Base-by-base conservation (phyloP, 441 rosid species). In the Macaranga tanarius region DNA sequence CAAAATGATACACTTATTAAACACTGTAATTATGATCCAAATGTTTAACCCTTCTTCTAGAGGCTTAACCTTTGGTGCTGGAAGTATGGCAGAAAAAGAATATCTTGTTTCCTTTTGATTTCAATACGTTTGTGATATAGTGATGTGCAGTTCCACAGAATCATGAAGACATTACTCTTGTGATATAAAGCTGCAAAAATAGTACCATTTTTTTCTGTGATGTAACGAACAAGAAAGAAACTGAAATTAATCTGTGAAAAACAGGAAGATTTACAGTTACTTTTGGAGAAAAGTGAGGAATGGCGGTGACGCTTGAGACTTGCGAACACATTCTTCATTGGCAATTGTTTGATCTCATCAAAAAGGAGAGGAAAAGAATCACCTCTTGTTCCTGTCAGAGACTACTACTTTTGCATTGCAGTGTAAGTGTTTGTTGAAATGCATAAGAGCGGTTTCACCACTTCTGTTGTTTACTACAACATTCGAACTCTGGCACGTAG, bases 281-380 rank as follows among this genome's bases (percentile, higher is more conserved):
- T 50, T 72, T 72, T 67, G 52, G 85, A 81, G 70, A 84, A 72
- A 62, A 78, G 48, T 12, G 83, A 75, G 66, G 67, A 42, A 65
- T 77, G 92, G 70, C 94, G 88, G 73, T 79, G 90, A 71, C 83
- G 86, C 73, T 82, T 75, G 86, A 90, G 86, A 77, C 67, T 69
- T 52, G 75, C 76, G 67, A 83, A 73, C 67, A 74, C 90, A 86
- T 83, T 86, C 92, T 88, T 90, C 97, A 92, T 89, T 80, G 81
- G 79, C 77, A 72, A 78, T 4, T 73, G 44, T 34, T 28, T 63
- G 56, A 71, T 76, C 26, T 58, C 79, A 67, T 73, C 77, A 65
- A 65, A 65, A 69, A n/a, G 22, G 57, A 69, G 40, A 68, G 58
- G 2, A 70, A 48, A 10, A 42, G 28, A 22, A 57, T 44, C 28